phyloP scores from a whole-genome alignment of 164 flowering plant genomes.

The Echeveria elegans region DNA sequence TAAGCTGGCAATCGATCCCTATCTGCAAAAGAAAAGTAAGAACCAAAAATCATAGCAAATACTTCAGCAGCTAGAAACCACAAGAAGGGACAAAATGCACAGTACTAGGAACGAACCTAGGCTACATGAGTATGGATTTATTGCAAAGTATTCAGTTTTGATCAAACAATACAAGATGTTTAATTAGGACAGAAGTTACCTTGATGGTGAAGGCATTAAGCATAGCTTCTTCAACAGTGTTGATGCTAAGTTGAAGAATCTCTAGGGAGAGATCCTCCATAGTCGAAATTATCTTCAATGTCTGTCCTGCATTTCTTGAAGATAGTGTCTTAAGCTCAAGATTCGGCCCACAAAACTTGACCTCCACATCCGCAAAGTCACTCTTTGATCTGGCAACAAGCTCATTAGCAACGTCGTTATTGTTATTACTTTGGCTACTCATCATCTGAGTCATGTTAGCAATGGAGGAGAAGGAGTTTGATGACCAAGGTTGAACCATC shows the following conservation, averaged over 20 bases:
- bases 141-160: background rate
- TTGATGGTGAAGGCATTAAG: conserved; percentile 85
- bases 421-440: background rate
- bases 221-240: conserved; percentile 58
- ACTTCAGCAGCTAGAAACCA: background rate
- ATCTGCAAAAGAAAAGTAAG: background rate
- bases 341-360: conserved; percentile 77
- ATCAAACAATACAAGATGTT: background rate
- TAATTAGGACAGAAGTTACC: conserved; percentile 29
- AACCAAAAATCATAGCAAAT: background rate
- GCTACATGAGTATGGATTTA: background rate
- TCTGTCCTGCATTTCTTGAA: conserved; percentile 62
- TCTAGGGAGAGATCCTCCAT: conserved; percentile 73
- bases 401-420: conserved; percentile 31
- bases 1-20: conserved; percentile 1
- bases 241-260: conserved; percentile 62
- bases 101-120: background rate
- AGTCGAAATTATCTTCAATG: conserved; percentile 55
- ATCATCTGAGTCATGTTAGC: background rate
- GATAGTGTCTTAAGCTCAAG: conserved; percentile 68
- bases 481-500: conserved; percentile 24
- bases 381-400: conserved; percentile 70
- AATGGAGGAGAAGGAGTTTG: background rate
- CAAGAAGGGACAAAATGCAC: background rate
- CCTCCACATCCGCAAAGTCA: conserved; percentile 74